Base-by-base conservation (phyloP, 306 rosid genomes). In the Trifolium repens region DNA sequence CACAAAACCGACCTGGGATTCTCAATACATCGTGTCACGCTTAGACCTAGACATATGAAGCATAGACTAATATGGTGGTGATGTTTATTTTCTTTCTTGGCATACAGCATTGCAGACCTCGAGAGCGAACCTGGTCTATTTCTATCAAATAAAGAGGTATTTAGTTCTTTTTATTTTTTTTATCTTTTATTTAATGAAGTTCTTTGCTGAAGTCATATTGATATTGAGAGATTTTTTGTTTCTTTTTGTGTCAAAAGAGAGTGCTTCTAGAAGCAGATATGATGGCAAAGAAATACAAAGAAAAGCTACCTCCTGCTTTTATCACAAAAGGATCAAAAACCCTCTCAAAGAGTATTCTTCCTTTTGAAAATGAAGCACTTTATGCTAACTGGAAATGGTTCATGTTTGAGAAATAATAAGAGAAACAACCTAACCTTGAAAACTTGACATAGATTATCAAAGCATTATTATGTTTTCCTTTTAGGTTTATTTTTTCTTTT, bases 341-440 rank as follows among this genome's bases (percentile, higher is more conserved):
- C 19, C 71, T 81, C 19, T 50, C 69, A 73, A 57, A 30, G 3
- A 71, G 74, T 34, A 76, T 32, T 77, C 53, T 91, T 12, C 84
- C 77, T 30, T 89, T 91, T 49, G 91, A 88, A 30, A 86, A 91
- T 30, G 94, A 86, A 78, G 74, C 79, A 35, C 84, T 89, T 84
- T 91, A 84, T 77, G 96, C 96, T 2, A 93, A 89, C 65, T 93
- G 94, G 98, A 87, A 83, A 17, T 91, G 96, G 97, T 91, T 91
- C 77, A 85, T 84, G 76, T 89, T 84, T 66, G 96, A 93, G 76
- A 88, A 84, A 53, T 64, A 67, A 71, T 67, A 46, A 34, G 8
- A 57, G 66, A 42, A 11, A 39, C 42, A 39, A 32, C 35, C 35
- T 32, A 32, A 32, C 35, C 35, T 32, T 32, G 35, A 32, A 32